Percentiles rank a stretch among this genome's conserved stretches.
Evolutionary conservation across 2,329 filamentous ascomycete genomes (phyloP).

Genomic region (Clonostachys byssicola): DNA sequence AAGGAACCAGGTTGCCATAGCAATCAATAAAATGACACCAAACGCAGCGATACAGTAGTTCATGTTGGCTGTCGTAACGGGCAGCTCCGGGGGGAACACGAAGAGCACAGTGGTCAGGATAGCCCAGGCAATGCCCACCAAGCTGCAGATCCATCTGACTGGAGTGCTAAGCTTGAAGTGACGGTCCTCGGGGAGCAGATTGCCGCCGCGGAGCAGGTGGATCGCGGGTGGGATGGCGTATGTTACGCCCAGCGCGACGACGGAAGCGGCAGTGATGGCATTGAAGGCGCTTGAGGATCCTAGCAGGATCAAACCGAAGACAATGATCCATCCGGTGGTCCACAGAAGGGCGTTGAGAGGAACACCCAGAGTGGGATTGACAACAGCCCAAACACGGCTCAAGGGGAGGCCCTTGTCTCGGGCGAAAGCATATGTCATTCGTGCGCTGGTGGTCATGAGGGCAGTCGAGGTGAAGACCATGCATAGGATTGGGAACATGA

Average conservation of each 20-base stretch:
- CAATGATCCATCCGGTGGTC: constrained; percentile 54
- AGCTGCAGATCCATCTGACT: constrained; percentile 27
- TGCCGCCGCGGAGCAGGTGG: constrained; percentile 63
- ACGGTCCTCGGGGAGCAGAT: constrained; percentile 50
- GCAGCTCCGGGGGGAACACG: constrained; percentile 65
- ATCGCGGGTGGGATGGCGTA: constrained; percentile 72
- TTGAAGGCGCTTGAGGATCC: constrained; percentile 65
- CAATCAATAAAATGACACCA: constrained; percentile 39
- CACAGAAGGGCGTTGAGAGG: constrained; percentile 64
- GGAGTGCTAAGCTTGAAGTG: constrained; percentile 24
- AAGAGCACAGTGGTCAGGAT: constrained; percentile 69
- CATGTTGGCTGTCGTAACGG: constrained; percentile 65
- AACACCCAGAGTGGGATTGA: constrained; percentile 57
- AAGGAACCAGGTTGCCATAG: constrained; percentile 37
- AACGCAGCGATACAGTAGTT: constrained; percentile 50
- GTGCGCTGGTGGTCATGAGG: constrained; percentile 62
- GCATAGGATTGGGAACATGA: constrained; percentile 63
- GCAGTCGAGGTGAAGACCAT: constrained; percentile 58
- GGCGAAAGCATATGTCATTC: constrained; percentile 65
- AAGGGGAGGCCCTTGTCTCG: constrained; percentile 61
- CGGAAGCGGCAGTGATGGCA: constrained; percentile 65
- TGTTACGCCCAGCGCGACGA: constrained; percentile 67
- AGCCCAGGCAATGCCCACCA: constrained; percentile 56
- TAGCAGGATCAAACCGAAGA: constrained; percentile 68
- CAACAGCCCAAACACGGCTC: constrained; percentile 53